phyloP scores from a whole-genome alignment of 768 basidiomycete species.

The Mycena metata region DNA sequence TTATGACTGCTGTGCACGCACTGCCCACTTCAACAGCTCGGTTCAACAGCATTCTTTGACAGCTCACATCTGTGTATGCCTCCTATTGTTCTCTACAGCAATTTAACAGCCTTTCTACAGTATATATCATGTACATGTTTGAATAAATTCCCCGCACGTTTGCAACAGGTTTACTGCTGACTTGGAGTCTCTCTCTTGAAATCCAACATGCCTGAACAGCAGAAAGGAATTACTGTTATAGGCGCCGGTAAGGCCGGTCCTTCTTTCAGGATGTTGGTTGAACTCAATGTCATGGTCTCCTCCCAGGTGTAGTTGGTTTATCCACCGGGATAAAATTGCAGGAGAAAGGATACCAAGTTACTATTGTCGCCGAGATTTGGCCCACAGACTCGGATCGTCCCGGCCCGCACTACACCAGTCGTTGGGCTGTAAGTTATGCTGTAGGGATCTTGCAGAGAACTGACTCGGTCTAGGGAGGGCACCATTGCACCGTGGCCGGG shows the following conservation, averaged over 20 bases:
- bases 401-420: conserved; percentile 64
- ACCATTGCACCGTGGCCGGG: conserved; percentile 56
- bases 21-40: no score
- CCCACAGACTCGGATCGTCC: conserved; percentile 60
- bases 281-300: neutral
- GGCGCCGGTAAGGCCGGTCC: conserved; percentile 9
- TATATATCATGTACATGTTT: no score
- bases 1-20: no score
- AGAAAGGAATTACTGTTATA: conserved; percentile 11
- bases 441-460: no score
- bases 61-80: no score
- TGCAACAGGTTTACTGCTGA: no score
- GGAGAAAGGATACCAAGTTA: conserved; percentile 62
- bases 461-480: conserved; percentile 60
- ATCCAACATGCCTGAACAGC: conserved; percentile 12
- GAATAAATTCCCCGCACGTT: no score
- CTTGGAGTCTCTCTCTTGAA: no score
- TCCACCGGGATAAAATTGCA: conserved; percentile 67
- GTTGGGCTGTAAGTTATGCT: conserved; percentile 64
- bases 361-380: conserved; percentile 64
- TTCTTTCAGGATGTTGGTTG: neutral
- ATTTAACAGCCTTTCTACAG: no score
- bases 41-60: no score
- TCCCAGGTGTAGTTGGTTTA: conserved; percentile 66
- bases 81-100: no score